Base-by-base conservation (phyloP, 768 basidiomycete species). In the Boletus insuetus region DNA sequence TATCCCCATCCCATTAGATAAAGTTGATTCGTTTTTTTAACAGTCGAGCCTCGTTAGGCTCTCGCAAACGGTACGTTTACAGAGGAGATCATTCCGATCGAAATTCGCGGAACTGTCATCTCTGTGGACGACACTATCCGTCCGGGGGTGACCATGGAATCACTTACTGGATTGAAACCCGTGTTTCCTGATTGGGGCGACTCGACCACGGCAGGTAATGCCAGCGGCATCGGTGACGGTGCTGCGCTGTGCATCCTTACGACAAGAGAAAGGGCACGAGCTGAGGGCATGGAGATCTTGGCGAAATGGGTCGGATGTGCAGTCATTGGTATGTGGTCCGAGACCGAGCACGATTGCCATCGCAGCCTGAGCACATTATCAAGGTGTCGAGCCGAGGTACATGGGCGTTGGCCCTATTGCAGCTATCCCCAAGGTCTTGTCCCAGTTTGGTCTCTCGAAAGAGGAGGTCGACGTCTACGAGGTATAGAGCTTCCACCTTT, bases 151-250 rank as follows among this genome's bases (percentile, higher is more conserved):
- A 94, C 89, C 9, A 69, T 78, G 46, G 90, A 95, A 63, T 83
- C 84, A 2, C 82, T 99, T 14, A 69, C 83, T 19, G 81, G 80
- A 57, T 76, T 98, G 60, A 96, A 95, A 68, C 86, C 95, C 6
- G 94, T 83, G 4, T 99, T 98, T 71, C 85, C 87, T 10, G 77
- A 86, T 22, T 91, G 91, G 87, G 89, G 85, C 19, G 71, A 79
- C 5, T 78, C 82, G 3, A 90, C 87, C 0, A 92, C 91, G 2
- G 91, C 89, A 20, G 91, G 91, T 7, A 94, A 94, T 65, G 87
- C 91, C 0, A 91, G 90, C 58, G 90, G 90, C 11, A 77, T 98
- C 16, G 94, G 95, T 2, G 96, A 99, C 66, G 96, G 97, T 38
- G 96, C 93, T 14, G 94, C 90, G 1, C 68, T 94, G 13, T 85